Evolutionary conservation across 139 green algal genomes (phyloP), one percentile per base, ranked within the genome.

Genomic region (Chlamydomonas eustigma): DNA sequence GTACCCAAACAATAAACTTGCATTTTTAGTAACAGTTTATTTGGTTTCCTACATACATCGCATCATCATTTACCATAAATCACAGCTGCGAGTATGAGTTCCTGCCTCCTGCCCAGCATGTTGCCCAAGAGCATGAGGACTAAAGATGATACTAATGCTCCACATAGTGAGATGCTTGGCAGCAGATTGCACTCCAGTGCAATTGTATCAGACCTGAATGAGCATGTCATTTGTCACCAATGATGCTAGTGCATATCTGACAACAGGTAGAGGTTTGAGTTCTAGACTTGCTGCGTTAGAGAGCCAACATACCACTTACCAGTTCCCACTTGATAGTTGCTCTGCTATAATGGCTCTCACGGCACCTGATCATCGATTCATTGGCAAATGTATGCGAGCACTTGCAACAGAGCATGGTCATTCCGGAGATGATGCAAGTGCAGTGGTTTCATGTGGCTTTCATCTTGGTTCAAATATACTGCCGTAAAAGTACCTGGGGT

Each of bases 51-150:
- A n/a, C n/a, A n/a, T n/a, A n/a, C n/a, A n/a, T n/a, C n/a, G n/a
- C n/a, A n/a, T n/a, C n/a, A n/a, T n/a, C 58, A 18, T 28, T 70
- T 28, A 70, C 58, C 58, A 35, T 70, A 70, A 24, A 70, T 5
- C 58, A 70, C 5, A 18, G 58, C 58, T 18, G 58, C 58, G 8
- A 70, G 32, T 5, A 70, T 24, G 25, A 70, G 58, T 28, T 70
- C 58, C 34, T 32, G 24, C 25, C 58, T 32, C 58, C 58, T 32
- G 6, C 58, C 58, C 58, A 70, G 24, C 58, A 8, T 35, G 58
- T 70, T 70, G 58, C 58, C 58, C 25, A 32, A 34, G 25, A 70
- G 58, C 6, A 70, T 8, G 8, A 70, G 24, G 8, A 70, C 25
- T 28, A 70, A 28, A 6, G 58, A 70, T 5, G 8, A 22, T 22